Conservation (phyloP, 2,329 filamentous ascomycete species). For the Cordyceps tenuipes region DNA sequence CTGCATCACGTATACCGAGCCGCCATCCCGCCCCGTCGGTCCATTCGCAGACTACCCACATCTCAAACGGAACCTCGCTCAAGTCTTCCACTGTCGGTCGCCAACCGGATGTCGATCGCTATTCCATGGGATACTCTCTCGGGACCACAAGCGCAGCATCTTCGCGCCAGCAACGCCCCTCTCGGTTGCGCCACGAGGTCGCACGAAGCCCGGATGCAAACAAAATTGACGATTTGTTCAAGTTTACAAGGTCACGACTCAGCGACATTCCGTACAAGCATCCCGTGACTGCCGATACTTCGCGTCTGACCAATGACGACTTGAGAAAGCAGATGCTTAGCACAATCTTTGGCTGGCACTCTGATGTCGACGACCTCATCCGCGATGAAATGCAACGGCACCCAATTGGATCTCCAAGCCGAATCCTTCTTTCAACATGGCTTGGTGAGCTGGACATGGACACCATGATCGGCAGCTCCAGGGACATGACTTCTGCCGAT, state of each 20-base stretch:
- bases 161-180: conserved; percentile 44
- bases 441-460: conserved; percentile 78
- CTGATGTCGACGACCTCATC: conserved; percentile 71
- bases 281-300: conserved; percentile 48
- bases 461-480: conserved; percentile 68
- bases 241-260: conserved; percentile 71
- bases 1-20: conserved; percentile 43
- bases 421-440: conserved; percentile 86
- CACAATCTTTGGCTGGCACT: conserved; percentile 91
- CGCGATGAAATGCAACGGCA: conserved; percentile 77
- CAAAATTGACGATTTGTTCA: conserved; percentile 72
- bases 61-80: conserved; percentile 53
- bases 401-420: conserved; percentile 61
- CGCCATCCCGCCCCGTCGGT: conserved; percentile 41
- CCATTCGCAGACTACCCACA: conserved; percentile 56
- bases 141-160: conserved; percentile 36
- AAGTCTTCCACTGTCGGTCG: conserved; percentile 25
- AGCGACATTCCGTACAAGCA: conserved; percentile 76
- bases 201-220: conserved; percentile 62
- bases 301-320: conserved; percentile 64
- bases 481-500: conserved; percentile 86
- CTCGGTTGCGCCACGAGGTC: conserved; percentile 72
- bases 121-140: conserved; percentile 40
- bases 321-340: conserved; percentile 84
- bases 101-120: conserved; percentile 37